Evolutionary conservation across 2,329 filamentous ascomycete species (phyloP).

Genomic region (Fusarium sp.): DNA sequence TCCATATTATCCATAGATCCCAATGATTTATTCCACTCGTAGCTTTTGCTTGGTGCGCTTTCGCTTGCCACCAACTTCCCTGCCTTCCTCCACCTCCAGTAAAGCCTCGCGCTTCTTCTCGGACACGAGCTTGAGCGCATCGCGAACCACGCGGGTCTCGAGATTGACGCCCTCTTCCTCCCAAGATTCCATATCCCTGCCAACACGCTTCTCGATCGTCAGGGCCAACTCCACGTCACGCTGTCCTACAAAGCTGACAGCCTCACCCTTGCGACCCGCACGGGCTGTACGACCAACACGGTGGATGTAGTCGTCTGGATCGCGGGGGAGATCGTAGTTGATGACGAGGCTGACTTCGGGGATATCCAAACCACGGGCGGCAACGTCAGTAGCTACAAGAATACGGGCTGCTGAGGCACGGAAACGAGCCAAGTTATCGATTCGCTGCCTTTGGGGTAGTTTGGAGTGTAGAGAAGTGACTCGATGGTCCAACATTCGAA

Average conservation of each 20-base stretch:
- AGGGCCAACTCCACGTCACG: conserved; percentile 91
- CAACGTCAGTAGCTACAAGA: conserved; percentile 94
- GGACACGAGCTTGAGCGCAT: conserved; percentile 88
- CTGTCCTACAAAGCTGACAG: conserved; percentile 91
- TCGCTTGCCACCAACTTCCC: conserved; percentile 89
- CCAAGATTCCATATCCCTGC: conserved; percentile 84
- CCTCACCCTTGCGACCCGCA: conserved; percentile 85
- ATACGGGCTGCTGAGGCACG: conserved; percentile 89
- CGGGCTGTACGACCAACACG: conserved; percentile 94
- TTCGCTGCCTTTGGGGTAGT: conserved; percentile 85
- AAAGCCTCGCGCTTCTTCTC: conserved; percentile 95
- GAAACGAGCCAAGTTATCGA: conserved; percentile 90
- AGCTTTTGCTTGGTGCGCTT: conserved; percentile 71
- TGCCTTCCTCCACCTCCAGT: conserved; percentile 90
- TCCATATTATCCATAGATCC: not conserved
- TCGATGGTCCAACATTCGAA: conserved; percentile 86
- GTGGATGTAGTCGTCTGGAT: conserved; percentile 97
- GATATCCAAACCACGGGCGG: conserved; percentile 93
- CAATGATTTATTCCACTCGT: conserved; percentile 45
- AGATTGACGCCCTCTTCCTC: conserved; percentile 91
- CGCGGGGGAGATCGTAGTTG: conserved; percentile 96
- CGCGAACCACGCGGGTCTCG: conserved; percentile 87
- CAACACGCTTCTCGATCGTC: conserved; percentile 87
- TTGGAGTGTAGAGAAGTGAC: conserved; percentile 92
- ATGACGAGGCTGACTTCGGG: conserved; percentile 90